Evolutionary conservation across 2,329 filamentous ascomycete genomes (phyloP).

Genomic region (Lasiodiplodia sp.): DNA sequence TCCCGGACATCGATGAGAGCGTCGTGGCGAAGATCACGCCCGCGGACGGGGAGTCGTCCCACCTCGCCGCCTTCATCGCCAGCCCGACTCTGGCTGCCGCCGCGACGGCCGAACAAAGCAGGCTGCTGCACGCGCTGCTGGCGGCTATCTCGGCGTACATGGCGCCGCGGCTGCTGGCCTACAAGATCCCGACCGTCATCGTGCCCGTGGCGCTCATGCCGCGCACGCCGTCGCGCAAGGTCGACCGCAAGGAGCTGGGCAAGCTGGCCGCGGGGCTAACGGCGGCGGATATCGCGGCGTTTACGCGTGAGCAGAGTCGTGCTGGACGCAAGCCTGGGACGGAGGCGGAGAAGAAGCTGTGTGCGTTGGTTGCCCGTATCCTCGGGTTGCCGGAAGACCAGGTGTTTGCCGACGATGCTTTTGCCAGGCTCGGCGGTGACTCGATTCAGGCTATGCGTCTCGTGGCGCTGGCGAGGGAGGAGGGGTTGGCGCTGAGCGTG

Average conservation of each 20-base stretch:
- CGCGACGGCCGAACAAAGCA: too few relatives aligned
- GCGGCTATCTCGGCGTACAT: slow-evolving; percentile 47
- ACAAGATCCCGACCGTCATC: slow-evolving; percentile 81
- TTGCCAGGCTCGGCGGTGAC: slow-evolving; percentile 57
- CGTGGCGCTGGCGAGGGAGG: slow-evolving; percentile 60
- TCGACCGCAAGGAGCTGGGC: slow-evolving; percentile 66
- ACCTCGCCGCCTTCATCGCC: too few relatives aligned
- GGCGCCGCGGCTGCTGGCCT: slow-evolving; percentile 66
- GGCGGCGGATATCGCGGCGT: background rate
- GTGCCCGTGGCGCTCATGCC: slow-evolving; percentile 75
- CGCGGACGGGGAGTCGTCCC: too few relatives aligned
- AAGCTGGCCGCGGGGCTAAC: background rate
- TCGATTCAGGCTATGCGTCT: slow-evolving; percentile 61
- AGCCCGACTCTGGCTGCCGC: too few relatives aligned
- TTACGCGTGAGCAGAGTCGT: background rate
- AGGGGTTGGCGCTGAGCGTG: slow-evolving; percentile 60
- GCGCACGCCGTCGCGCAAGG: slow-evolving; percentile 76
- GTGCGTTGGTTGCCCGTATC: background rate
- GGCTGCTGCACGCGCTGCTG: slow-evolving; percentile 57
- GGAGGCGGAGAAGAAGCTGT: background rate
- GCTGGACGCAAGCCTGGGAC: background rate
- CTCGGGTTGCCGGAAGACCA: background rate
- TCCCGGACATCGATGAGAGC: slow-evolving; percentile 28
- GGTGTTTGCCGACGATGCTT: slow-evolving; percentile 47
- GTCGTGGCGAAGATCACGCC: background rate